phyloP scores from a whole-genome alignment of 768 basidiomycete genomes.

The Termitomyces sp. region DNA sequence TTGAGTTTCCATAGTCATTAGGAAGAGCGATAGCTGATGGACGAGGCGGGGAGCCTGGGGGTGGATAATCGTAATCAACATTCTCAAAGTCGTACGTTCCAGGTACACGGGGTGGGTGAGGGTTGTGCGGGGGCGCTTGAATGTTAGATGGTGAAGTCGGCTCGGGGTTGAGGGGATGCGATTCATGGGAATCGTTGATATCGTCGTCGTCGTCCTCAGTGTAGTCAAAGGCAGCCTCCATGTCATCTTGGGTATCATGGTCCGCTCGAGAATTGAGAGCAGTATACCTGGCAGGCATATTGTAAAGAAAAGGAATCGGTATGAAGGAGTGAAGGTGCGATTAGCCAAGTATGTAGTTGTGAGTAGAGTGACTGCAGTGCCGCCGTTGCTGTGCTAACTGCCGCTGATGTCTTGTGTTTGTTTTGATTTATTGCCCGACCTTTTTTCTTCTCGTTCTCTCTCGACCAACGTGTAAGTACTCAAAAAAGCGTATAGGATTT shows the following conservation, averaged over 20 bases:
- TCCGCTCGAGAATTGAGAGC: slow-evolving; percentile 56
- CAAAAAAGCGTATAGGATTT: neutral
- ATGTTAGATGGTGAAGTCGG: slow-evolving; percentile 27
- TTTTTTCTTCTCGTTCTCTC: neutral
- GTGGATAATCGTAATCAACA: slow-evolving; percentile 75
- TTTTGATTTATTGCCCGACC: neutral
- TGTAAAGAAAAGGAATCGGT: slow-evolving; percentile 9
- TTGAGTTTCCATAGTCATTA: slow-evolving; percentile 71
- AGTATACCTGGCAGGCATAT: slow-evolving; percentile 61
- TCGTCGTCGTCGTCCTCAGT: slow-evolving; percentile 69
- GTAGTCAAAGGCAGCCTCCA: slow-evolving; percentile 87
- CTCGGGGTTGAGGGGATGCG: slow-evolving; percentile 47
- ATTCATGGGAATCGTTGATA: slow-evolving; percentile 43
- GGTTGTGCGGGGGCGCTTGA: slow-evolving; percentile 16
- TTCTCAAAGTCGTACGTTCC: slow-evolving; percentile 77
- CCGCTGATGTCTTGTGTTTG: neutral
- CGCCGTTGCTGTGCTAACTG: neutral
- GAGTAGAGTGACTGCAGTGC: neutral
- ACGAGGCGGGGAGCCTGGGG: slow-evolving; percentile 77
- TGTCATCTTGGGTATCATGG: slow-evolving; percentile 37
- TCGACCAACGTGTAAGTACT: neutral
- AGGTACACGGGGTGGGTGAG: slow-evolving; percentile 24
- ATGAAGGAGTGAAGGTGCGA: slow-evolving; percentile 13
- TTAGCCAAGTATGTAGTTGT: neutral
- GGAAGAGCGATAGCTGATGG: slow-evolving; percentile 63